Evolutionary conservation across 2,329 filamentous ascomycete genomes (phyloP), one percentile per base, ranked within the genome.

Genomic region (Ophiostoma himal-ulmi): DNA sequence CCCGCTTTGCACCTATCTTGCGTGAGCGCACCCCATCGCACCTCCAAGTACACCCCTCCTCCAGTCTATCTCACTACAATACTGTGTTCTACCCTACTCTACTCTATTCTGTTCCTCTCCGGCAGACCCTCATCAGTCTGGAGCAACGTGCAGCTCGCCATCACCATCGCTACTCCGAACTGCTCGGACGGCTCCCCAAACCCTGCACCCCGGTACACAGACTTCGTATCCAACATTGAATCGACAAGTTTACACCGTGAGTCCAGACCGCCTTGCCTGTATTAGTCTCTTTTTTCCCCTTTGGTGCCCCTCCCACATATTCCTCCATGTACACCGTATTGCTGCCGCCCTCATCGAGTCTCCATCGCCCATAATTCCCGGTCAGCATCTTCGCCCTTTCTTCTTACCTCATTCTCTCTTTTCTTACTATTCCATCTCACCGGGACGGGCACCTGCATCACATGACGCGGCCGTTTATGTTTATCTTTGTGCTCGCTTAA

Each of bases 241-340:
- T 48, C 44, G 17, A 37, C 17, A 6, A 20, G 3, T n/a, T 39
- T 20, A 8, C 20, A n/a, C 36, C 20, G 62, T 39, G 41, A 39
- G 36, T 65, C 62, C 36, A 65, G 34, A 65, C 62, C 62, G 62
- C 62, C 36, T 62, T 34, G 26, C 36, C 34, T 64, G 37, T 64
- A n/a, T n/a, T n/a, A 6, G 26, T n/a, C 17, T 36, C 13, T 62
- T 30, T 30, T 22, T 13, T 62, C 57, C 14, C 14, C 57, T 34
- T 30, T 62, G 13, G 13, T 64, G 37, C 30, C 60, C 60, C 30
- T 20, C 30, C n/a, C n/a, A 57, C 11, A 57, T 26, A 26, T 17
- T 26, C 13, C 52, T 57, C 7, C 52, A 26, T 57, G 52, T 26
- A 57, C 22, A 57, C 52, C 52, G 52, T 57, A 26, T 26, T 17